Percentiles rank a stretch among this genome's conserved stretches.
Conservation (phyloP, 2,329 filamentous ascomycete species). For the Acrocalymma vagum region DNA sequence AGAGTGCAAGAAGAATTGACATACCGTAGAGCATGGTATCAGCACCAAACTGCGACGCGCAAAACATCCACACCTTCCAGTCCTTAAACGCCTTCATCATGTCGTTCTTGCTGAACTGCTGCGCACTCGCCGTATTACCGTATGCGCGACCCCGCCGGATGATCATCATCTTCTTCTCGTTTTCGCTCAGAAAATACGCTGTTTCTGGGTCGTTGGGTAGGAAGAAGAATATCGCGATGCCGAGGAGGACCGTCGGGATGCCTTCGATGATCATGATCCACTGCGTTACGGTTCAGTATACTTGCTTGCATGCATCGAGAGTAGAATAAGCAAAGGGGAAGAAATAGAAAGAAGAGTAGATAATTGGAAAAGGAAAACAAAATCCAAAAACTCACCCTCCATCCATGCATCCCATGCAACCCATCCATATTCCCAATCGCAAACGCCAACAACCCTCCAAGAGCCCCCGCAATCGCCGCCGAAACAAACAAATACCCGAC, state of each 20-base stretch:
- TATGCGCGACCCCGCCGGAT: too few relatives aligned
- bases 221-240: constrained; percentile 57
- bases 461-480: constrained; percentile 62
- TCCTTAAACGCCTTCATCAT: constrained; percentile 57
- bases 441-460: constrained; percentile 51
- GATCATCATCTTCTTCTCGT: too few relatives aligned
- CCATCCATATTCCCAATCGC: constrained; percentile 35
- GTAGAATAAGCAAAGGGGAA: too few relatives aligned
- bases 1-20: not conserved
- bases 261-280: constrained; percentile 46
- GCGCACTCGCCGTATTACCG: constrained; percentile 55
- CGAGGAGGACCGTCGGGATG: constrained; percentile 39
- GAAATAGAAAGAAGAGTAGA: too few relatives aligned
- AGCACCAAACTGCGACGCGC: constrained; percentile 56
- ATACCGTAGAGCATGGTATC: too few relatives aligned
- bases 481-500: constrained; percentile 62
- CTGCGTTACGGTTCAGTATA: too few relatives aligned
- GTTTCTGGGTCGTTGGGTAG: constrained; percentile 58
- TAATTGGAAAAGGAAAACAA: too few relatives aligned
- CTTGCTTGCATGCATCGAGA: too few relatives aligned
- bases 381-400: too few relatives aligned
- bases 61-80: constrained; percentile 42
- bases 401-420: constrained; percentile 28
- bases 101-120: constrained; percentile 54
- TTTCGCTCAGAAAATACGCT: constrained; percentile 43